phyloP scores from a whole-genome alignment of 768 basidiomycete species.

The Russula earlei region DNA sequence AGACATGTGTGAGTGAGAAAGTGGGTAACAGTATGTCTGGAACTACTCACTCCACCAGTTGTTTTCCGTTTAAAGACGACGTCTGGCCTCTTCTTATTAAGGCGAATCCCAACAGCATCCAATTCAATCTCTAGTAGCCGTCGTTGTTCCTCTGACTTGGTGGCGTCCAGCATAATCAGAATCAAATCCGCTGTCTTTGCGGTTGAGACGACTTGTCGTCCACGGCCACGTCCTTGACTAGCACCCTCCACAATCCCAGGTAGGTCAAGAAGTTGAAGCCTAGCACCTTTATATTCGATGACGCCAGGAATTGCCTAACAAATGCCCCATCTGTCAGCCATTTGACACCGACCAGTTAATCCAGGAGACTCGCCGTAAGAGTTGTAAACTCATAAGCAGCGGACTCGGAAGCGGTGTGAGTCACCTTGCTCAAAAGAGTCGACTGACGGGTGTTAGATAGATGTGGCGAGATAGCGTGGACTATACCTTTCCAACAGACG shows the following conservation, averaged over 20 bases:
- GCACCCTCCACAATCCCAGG: conserved; percentile 95
- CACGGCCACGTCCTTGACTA: conserved; percentile 84
- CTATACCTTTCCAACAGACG: conserved; percentile 80
- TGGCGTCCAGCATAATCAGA: conserved; percentile 86
- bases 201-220: conserved; percentile 90
- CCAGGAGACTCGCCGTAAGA: conserved; percentile 47
- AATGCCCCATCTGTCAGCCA: background rate
- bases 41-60: conserved; percentile 71
- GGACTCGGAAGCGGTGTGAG: conserved; percentile 78
- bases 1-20: conserved; percentile 3
- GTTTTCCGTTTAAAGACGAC: conserved; percentile 91
- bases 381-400: conserved; percentile 97
- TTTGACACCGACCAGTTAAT: background rate
- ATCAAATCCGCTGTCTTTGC: conserved; percentile 62
- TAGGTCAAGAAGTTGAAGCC: conserved; percentile 90
- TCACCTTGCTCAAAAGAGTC: conserved; percentile 84
- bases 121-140: conserved; percentile 83
- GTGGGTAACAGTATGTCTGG: conserved; percentile 1
- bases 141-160: conserved; percentile 88
- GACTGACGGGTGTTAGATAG: conserved; percentile 40
- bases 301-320: conserved; percentile 90
- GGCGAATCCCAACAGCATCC: conserved; percentile 91
- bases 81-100: conserved; percentile 87
- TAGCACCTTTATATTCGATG: conserved; percentile 87
- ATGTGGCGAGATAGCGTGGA: background rate